A percentile compares a stretch with the other conserved stretches of the same genome.
Conservation (phyloP, 805 yeast genomes). For the Lipomyces yamadae region DNA sequence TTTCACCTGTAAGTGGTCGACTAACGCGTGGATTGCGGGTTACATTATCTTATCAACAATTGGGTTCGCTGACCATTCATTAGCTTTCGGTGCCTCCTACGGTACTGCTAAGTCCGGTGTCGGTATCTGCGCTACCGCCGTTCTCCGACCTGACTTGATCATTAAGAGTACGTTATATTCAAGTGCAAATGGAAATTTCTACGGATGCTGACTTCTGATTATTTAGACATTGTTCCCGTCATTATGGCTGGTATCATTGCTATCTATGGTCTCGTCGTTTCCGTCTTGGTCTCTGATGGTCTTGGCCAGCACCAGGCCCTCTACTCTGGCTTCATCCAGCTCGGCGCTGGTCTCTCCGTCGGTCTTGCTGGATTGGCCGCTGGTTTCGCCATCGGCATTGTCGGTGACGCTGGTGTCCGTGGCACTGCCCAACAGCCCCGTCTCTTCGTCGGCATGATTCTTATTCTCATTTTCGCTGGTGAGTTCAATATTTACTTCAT, state of each 20-base stretch:
- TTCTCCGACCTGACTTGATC: constrained; percentile 94
- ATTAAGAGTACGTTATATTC: constrained; percentile 60
- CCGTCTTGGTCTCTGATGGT: constrained; percentile 90
- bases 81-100: constrained; percentile 97
- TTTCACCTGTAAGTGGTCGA: constrained; percentile 70
- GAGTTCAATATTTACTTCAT: neutral
- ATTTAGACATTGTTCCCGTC: constrained; percentile 75
- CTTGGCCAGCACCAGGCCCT: constrained; percentile 81
- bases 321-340: constrained; percentile 97
- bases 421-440: constrained; percentile 86
- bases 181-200: neutral
- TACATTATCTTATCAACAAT: neutral
- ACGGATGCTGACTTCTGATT: constrained; percentile 8
- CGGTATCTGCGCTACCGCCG: constrained; percentile 98
- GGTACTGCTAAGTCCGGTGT: constrained; percentile 98
- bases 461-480: constrained; percentile 79
- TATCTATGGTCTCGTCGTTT: constrained; percentile 95
- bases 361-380: constrained; percentile 96
- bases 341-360: constrained; percentile 93
- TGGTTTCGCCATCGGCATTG: constrained; percentile 95
- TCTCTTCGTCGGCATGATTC: constrained; percentile 85
- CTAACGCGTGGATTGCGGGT: neutral
- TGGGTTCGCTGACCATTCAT: neutral
- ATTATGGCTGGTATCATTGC: constrained; percentile 98
- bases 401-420: constrained; percentile 92